These are phyloP conservation scores for Solanum microdontum DNA, from an alignment of 257 asterid species.

Conservation along the genomic window DNA sequence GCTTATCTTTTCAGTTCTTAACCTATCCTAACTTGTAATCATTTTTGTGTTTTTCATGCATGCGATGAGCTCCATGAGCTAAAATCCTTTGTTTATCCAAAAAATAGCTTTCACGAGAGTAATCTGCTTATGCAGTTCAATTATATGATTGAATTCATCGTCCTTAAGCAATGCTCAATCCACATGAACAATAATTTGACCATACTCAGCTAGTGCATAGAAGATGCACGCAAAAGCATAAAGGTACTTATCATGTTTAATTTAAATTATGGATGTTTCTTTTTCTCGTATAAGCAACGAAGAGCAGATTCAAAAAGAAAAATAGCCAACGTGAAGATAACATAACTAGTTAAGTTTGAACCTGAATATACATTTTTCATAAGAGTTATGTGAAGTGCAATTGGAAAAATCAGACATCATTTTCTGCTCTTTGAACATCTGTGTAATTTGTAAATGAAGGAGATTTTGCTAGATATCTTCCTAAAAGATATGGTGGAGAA, in stretches of 20 bases:
- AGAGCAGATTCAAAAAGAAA: neutral
- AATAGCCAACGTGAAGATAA: neutral
- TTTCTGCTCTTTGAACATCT: neutral
- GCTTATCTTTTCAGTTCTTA: neutral
- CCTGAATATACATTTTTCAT: neutral
- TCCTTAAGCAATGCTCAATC: neutral
- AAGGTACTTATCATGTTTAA: neutral
- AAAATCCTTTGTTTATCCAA: neutral
- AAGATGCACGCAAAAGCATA: neutral
- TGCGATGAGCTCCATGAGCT: neutral
- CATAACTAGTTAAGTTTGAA: neutral
- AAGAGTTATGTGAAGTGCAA: neutral
- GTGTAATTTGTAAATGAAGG: neutral
- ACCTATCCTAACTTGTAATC: neutral
- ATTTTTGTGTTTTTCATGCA: neutral
- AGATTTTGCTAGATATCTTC: neutral
- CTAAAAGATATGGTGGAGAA: neutral
- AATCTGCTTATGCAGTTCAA: neutral
- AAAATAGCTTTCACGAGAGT: neutral
- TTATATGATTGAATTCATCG: neutral
- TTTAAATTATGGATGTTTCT: neutral
- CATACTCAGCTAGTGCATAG: neutral
- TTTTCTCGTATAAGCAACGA: neutral
- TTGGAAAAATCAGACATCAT: neutral
- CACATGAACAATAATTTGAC: neutral